phyloP scores from a whole-genome alignment of 2,329 filamentous ascomycete genomes.

The Mycosphaerelloides madeirae region DNA sequence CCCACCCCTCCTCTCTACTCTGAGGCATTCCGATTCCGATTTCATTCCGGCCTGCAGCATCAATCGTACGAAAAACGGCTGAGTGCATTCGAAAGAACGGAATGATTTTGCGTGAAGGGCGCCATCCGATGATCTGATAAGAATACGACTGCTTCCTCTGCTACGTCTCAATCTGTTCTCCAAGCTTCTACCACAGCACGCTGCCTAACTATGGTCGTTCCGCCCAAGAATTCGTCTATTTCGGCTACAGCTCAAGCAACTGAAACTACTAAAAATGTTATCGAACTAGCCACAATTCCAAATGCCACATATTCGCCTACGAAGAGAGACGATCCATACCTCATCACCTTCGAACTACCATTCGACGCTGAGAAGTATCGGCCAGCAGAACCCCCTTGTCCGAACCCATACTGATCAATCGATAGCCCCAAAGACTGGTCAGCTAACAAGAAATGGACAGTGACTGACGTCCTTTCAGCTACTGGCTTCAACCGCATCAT shows the following conservation, averaged over 20 bases:
- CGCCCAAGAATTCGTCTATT: neutral
- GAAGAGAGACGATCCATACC: constrained; percentile 11
- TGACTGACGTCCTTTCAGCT: constrained; percentile 47
- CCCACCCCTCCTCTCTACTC: too few relatives aligned
- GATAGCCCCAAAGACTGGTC: constrained; percentile 7
- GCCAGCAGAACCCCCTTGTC: neutral
- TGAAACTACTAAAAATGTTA: neutral
- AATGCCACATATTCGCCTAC: too few relatives aligned
- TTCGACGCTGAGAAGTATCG: constrained; percentile 34
- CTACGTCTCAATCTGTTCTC: neutral
- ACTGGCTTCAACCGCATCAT: constrained; percentile 51
- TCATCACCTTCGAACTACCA: constrained; percentile 11
- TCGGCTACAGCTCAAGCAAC: neutral
- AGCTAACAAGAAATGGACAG: constrained; percentile 42
- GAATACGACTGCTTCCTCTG: neutral
- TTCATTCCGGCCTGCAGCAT: too few relatives aligned
- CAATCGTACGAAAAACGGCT: too few relatives aligned
- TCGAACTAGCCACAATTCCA: neutral
- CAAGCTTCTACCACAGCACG: neutral
- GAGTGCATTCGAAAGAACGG: too few relatives aligned
- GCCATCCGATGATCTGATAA: neutral
- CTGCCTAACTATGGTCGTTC: neutral
- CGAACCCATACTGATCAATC: neutral
- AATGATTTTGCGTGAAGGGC: too few relatives aligned
- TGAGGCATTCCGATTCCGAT: too few relatives aligned